Evolutionary conservation across 1,284 basidiomycete genomes (phyloP).

Genomic region (Chalciporus piperatoides): DNA sequence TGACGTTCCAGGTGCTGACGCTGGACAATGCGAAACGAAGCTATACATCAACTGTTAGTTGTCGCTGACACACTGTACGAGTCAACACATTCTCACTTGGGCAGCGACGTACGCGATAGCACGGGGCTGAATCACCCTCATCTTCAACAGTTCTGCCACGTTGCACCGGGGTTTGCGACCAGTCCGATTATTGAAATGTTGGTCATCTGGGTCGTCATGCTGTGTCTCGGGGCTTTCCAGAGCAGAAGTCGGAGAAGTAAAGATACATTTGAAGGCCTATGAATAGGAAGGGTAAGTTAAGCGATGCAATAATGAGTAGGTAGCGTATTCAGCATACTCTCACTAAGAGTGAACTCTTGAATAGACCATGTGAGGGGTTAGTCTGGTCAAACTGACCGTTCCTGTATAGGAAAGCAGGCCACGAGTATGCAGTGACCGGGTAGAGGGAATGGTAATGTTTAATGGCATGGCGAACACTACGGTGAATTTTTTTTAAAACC

Average conservation of each 20-base stretch:
- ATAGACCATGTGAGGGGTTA: slow-evolving; percentile 18
- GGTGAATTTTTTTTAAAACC: too few relatives aligned
- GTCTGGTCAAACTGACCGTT: slow-evolving; percentile 10
- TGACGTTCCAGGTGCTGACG: neutral
- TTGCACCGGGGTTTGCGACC: neutral
- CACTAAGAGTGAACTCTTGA: slow-evolving; percentile 24
- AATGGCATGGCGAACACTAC: slow-evolving; percentile 12
- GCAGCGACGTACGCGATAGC: slow-evolving; percentile 14
- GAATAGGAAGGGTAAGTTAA: neutral
- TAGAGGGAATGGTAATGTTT: slow-evolving; percentile 14
- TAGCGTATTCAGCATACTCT: slow-evolving; percentile 12
- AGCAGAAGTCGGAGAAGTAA: slow-evolving; percentile 30
- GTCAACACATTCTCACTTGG: slow-evolving; percentile 5
- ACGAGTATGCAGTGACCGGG: slow-evolving; percentile 14
- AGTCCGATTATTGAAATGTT: neutral
- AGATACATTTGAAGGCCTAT: slow-evolving; percentile 28
- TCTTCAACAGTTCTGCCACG: slow-evolving; percentile 7
- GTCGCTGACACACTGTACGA: too few relatives aligned
- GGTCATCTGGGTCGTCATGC: neutral
- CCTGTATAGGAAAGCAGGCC: slow-evolving; percentile 19
- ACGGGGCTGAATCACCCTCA: slow-evolving; percentile 7
- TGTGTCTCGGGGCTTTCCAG: neutral
- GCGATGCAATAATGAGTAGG: neutral
- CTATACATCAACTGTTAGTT: neutral
- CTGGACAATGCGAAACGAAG: slow-evolving; percentile 11